Conservation (phyloP, 31 red algal species). For the Asparagopsis taxiformis region DNA sequence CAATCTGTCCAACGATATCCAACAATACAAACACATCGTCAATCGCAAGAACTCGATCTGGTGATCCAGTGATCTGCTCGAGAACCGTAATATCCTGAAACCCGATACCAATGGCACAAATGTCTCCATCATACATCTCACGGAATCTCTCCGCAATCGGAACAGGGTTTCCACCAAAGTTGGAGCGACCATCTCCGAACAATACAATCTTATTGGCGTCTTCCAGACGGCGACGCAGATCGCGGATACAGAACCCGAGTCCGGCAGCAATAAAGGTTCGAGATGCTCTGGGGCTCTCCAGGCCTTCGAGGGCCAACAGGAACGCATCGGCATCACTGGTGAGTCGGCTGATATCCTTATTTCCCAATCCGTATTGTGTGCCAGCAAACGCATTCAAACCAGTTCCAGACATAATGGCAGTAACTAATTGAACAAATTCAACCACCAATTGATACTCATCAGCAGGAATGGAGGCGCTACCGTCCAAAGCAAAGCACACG, state of each 20-base stretch:
- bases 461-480: conserved; percentile 15
- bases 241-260: background rate
- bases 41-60: too few relatives aligned
- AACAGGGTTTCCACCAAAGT: too few relatives aligned
- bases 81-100: too few relatives aligned
- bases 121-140: too few relatives aligned
- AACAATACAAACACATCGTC: too few relatives aligned
- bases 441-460: conserved; percentile 10
- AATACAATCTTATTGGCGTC: too few relatives aligned
- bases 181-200: conserved; percentile 23
- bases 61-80: too few relatives aligned
- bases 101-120: too few relatives aligned
- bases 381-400: conserved; percentile 5
- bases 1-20: too few relatives aligned
- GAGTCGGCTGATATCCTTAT: conserved; percentile 7
- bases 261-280: conserved; percentile 25
- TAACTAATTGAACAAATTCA: conserved; percentile 19
- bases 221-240: background rate
- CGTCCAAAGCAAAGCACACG: conserved; percentile 37
- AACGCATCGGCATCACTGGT: conserved; percentile 4
- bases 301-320: background rate
- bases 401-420: conserved; percentile 6
- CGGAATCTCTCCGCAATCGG: too few relatives aligned
- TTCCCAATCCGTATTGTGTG: conserved; percentile 20
- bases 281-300: background rate